Evolutionary conservation across 2,329 filamentous ascomycete genomes (phyloP), one percentile per base, ranked within the genome.

Genomic region (Rutstroemia sp.): DNA sequence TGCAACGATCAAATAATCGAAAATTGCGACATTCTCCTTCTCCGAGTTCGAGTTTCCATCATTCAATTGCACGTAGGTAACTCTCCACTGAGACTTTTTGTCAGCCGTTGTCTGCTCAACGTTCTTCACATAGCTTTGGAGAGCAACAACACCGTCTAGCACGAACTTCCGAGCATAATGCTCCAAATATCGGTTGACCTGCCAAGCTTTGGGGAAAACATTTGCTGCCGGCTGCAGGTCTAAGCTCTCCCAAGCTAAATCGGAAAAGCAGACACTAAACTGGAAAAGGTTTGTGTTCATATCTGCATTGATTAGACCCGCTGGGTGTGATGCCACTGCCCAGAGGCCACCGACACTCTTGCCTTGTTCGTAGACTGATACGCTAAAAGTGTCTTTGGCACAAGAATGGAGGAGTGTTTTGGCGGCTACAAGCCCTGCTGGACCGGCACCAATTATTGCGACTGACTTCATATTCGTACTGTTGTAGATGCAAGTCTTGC

Each of bases 241-340:
- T 12, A 58, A 7, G 4, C 44, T 50, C 2, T 49, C 34, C 58
- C 56, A 59, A 1, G 58, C 47, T 30, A 58, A 30, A 42, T 59
- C 58, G 3, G 58, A 59, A 19, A 59, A 59, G 7, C 51, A 57
- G 10, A 58, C 51, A 3, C 56, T 59, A 12, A 58, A 59, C 16
- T 56, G 51, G 16, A 50, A 58, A 39, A 59, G 56, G 23, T 59
- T 59, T 23, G 56, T 56, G 19, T 25, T 16, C 50, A 51, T 51
- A 18, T 46, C 49, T 12, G 51, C 46, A 52, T 50, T 39, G 23
- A 59, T 58, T n/a, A 50, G 38, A 37, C 58, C 10, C 23, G 42
- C 12, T 12, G 56, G 45, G 27, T 51, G 47, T 42, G 50, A 23
- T n/a, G 52, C 46, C 6, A 58, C 52, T 14, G 56, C 56, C 58